Conservation (phyloP, 2,329 filamentous ascomycete genomes). For the Trichoderma pleuroti region DNA sequence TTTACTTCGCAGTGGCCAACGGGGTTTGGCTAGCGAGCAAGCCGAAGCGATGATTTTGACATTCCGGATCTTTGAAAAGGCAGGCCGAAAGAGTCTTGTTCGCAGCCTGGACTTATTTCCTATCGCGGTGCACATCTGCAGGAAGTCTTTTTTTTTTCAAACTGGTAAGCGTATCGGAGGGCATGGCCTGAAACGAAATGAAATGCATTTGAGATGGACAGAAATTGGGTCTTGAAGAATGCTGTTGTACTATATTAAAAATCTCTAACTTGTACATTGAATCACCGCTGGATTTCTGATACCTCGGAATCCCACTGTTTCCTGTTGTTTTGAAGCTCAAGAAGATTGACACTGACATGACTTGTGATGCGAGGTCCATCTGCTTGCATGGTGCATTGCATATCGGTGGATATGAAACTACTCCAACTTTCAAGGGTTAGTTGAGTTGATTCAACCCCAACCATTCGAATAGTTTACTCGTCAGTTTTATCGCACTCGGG, state of each 20-base stretch:
- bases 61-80: neutral
- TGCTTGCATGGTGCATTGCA: neutral
- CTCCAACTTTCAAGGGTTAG: neutral
- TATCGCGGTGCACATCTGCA: neutral
- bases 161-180: neutral
- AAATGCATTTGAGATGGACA: neutral
- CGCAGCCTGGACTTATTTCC: neutral
- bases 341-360: neutral
- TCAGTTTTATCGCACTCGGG: neutral
- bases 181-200: neutral
- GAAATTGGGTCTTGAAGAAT: conserved; percentile 7
- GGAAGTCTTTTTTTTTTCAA: neutral
- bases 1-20: neutral
- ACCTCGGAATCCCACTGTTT: conserved; percentile 3
- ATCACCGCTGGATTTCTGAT: conserved; percentile 9
- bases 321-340: neutral
- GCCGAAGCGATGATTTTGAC: conserved; percentile 11
- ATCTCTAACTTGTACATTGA: conserved; percentile 12
- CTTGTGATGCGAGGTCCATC: neutral
- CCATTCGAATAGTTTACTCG: neutral
- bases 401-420: neutral
- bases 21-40: conserved; percentile 7
- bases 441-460: neutral
- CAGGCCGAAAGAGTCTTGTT: neutral
- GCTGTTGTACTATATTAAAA: conserved; percentile 11